A percentile compares a stretch with the other conserved stretches of the same genome.
Evolutionary conservation across 2,329 filamentous ascomycete genomes (phyloP).

Genomic region (Fusarium dlaminii): DNA sequence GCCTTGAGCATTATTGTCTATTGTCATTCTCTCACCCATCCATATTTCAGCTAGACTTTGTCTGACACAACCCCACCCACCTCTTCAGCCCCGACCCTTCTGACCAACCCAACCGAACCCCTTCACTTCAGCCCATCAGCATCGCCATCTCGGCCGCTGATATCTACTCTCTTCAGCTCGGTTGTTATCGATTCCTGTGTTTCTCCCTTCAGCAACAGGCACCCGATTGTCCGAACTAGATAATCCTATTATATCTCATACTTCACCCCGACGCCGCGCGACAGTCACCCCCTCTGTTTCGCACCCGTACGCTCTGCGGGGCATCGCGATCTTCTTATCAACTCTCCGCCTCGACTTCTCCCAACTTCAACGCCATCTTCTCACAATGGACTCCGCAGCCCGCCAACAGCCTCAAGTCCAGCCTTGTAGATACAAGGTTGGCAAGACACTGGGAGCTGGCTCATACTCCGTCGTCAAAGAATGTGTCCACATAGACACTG

Average conservation of each 20-base stretch:
- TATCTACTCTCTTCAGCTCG: constrained; percentile 4
- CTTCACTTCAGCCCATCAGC: constrained; percentile 21
- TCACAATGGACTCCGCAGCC: constrained; percentile 37
- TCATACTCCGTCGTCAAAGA: constrained; percentile 99
- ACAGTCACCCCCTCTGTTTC: background rate
- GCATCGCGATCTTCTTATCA: constrained; percentile 23
- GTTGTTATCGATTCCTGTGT: background rate
- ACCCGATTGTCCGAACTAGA: background rate
- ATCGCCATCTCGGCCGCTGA: constrained; percentile 20
- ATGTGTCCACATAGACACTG: constrained; percentile 98
- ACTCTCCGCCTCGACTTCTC: background rate
- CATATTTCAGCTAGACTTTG: constrained; percentile 26
- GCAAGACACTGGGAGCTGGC: constrained; percentile 94
- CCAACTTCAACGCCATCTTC: constrained; percentile 5
- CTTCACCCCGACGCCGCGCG: background rate
- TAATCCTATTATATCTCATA: background rate
- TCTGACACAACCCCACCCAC: constrained; percentile 31
- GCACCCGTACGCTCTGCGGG: constrained; percentile 23
- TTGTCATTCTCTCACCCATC: constrained; percentile 12
- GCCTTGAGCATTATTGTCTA: background rate
- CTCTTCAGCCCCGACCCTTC: constrained; percentile 10
- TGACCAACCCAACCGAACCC: constrained; percentile 16
- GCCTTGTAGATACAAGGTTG: constrained; percentile 97
- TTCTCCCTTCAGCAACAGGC: background rate
- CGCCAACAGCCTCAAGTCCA: constrained; percentile 72